Conservation (phyloP, 805 yeast genomes). For the Pichia paraexigua region DNA sequence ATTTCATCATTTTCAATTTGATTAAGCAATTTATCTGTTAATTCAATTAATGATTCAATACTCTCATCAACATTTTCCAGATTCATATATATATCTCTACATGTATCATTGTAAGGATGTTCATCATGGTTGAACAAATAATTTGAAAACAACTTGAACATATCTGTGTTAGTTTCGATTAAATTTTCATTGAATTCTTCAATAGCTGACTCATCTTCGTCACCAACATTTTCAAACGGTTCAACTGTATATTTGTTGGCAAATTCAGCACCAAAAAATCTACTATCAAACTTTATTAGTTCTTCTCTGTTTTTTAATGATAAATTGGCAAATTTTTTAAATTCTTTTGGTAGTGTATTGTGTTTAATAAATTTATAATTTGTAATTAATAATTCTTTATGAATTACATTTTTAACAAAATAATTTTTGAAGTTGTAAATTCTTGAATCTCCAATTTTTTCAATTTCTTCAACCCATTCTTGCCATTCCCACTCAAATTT, state of each 20-base stretch:
- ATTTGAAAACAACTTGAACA: constrained; percentile 25
- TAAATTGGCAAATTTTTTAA: constrained; percentile 40
- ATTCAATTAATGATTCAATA: constrained; percentile 23
- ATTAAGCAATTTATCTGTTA: constrained; percentile 18
- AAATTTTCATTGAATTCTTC: constrained; percentile 15
- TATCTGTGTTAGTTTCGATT: constrained; percentile 20
- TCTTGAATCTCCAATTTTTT: constrained; percentile 35
- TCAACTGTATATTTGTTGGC: constrained; percentile 13
- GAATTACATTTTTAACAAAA: constrained; percentile 70
- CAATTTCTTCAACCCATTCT: constrained; percentile 69
- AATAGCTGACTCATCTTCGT: background rate
- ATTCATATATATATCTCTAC: constrained; percentile 27
- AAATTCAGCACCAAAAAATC: constrained; percentile 27
- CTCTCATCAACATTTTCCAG: constrained; percentile 25
- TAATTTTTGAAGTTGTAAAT: constrained; percentile 64
- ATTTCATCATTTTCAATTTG: constrained; percentile 12
- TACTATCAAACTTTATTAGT: constrained; percentile 30
- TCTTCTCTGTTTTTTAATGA: constrained; percentile 31
- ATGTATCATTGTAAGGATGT: constrained; percentile 27
- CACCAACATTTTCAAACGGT: constrained; percentile 10
- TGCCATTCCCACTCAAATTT: constrained; percentile 97
- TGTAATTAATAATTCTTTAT: constrained; percentile 79
- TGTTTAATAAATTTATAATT: constrained; percentile 56
- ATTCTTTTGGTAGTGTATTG: constrained; percentile 60
- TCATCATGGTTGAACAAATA: constrained; percentile 29